Evolutionary conservation across 805 yeast genomes (phyloP).

Genomic region (Yamadazyma sp.): DNA sequence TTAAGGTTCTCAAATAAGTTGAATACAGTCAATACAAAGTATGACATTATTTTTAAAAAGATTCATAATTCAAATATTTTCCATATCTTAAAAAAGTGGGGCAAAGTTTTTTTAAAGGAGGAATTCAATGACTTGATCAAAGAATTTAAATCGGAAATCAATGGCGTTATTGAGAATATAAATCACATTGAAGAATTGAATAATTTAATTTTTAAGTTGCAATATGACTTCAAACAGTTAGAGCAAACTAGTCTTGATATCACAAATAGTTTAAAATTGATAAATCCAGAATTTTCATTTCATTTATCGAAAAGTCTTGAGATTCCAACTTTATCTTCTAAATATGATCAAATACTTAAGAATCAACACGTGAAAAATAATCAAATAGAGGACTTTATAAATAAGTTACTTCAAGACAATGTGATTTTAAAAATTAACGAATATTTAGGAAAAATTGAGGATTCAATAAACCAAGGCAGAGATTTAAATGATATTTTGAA

Average conservation of each 20-base stretch:
- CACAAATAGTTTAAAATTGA: constrained; percentile 2
- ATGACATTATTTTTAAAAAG: constrained; percentile 1
- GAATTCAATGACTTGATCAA: constrained; percentile 3
- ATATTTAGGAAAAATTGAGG: constrained; percentile 8
- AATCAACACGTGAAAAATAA: constrained; percentile 1
- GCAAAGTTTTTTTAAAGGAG: background rate
- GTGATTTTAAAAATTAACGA: constrained; percentile 7
- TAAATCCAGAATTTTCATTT: constrained; percentile 4
- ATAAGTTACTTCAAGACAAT: constrained; percentile 4
- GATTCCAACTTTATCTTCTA: constrained; percentile 4
- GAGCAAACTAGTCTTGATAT: constrained; percentile 6
- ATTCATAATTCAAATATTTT: background rate
- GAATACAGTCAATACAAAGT: constrained; percentile 10
- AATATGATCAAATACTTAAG: constrained; percentile 5
- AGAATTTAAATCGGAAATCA: constrained; percentile 2
- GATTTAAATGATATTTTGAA: constrained; percentile 7
- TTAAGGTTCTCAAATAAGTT: constrained; percentile 26
- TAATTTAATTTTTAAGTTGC: constrained; percentile 7
- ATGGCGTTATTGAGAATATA: background rate
- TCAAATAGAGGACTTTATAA: constrained; percentile 2
- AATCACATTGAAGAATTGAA: constrained; percentile 9
- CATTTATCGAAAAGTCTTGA: constrained; percentile 5
- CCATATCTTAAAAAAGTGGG: constrained; percentile 4
- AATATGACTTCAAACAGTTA: constrained; percentile 9
- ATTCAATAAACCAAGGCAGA: background rate